Percentiles rank a stretch among this genome's conserved stretches.
phyloP scores from a whole-genome alignment of 768 basidiomycete genomes.

The Coprinopsis strossmayeri region DNA sequence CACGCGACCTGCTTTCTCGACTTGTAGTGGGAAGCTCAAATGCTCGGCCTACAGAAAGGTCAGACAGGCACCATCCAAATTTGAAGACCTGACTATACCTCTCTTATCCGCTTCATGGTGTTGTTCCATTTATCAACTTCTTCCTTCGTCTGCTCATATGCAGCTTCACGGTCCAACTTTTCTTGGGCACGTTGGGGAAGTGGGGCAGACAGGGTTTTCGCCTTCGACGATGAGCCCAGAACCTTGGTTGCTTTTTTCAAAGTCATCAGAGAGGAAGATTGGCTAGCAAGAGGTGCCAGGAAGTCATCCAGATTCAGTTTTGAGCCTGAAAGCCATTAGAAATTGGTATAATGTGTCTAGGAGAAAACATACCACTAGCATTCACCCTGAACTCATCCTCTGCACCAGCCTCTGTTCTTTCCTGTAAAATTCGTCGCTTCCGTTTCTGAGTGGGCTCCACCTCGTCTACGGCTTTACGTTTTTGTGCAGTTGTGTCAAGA shows the following conservation, averaged over 20 bases:
- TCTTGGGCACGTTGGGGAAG: constrained; percentile 85
- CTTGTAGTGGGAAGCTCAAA: constrained; percentile 81
- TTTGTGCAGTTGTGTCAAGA: constrained; percentile 49
- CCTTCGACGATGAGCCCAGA: constrained; percentile 43
- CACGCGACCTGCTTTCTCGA: constrained; percentile 40
- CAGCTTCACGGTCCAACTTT: constrained; percentile 86
- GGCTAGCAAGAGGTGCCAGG: constrained; percentile 61
- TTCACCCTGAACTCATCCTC: constrained; percentile 76
- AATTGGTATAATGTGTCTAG: background rate
- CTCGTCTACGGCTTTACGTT: constrained; percentile 58
- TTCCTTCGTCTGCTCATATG: constrained; percentile 87
- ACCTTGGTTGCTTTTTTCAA: constrained; percentile 68
- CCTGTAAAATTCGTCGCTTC: constrained; percentile 60
- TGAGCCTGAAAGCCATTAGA: constrained; percentile 28
- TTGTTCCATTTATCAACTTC: constrained; percentile 93
- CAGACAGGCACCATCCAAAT: background rate
- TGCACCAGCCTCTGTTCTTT: constrained; percentile 70
- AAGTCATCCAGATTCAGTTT: constrained; percentile 70
- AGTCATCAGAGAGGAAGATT: constrained; percentile 55
- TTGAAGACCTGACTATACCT: constrained; percentile 38
- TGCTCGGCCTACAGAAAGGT: constrained; percentile 61
- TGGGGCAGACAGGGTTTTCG: constrained; percentile 71
- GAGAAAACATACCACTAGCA: constrained; percentile 33
- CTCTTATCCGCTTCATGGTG: constrained; percentile 87
- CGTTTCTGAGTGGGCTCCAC: constrained; percentile 18